Base-by-base conservation (phyloP, 2,329 filamentous ascomycete species). In the Aspergillus transmontanensis region DNA sequence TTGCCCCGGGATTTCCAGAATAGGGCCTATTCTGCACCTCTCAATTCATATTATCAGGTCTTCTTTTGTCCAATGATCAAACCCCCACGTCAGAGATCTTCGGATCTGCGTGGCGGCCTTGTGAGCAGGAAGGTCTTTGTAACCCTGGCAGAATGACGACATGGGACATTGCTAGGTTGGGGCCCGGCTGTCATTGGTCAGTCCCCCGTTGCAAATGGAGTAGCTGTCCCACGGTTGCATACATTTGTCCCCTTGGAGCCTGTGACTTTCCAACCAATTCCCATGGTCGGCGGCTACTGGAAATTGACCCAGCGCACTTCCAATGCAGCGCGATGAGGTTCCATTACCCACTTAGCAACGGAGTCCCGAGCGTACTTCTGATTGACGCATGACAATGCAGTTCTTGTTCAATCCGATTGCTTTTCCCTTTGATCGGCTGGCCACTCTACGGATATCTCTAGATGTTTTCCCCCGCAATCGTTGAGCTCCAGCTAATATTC, bases 81-180 rank as follows among this genome's bases (percentile, higher is more conserved):
- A 19, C 57, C 68, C 69, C 69, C 69, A 71, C 71, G 69, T 70
- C 69, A 71, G 64, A 56, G 71, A 72, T 72, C 70, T 67, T 70
- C 71, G 53, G 66, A 72, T 72, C 69, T 61, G 65, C 69, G 62
- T 63, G 58, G 62, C 59, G 59, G 48, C 21, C 58, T 64, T 57
- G 36, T 23, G 26, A 39, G 32, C 28, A 63, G 43, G 9, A 55
- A 39, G 51, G 34, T 39, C 41, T 60, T 43, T 58, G 59, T 43
- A 58, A 59, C 57, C 56, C 59, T 58, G 41, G 48, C 48, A 56
- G 26, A 48, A 58, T 66, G 64, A 66, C 64, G 64, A 62, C 62
- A 66, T 64, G 26, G 50, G 56, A 54, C 39, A 46, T 54, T 26
- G 32, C 39, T 26, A 43, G 53, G 53, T 58, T 26, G 53, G 57